Conservation (phyloP, 1,284 basidiomycete species). For the Ganoderma multipileum region DNA sequence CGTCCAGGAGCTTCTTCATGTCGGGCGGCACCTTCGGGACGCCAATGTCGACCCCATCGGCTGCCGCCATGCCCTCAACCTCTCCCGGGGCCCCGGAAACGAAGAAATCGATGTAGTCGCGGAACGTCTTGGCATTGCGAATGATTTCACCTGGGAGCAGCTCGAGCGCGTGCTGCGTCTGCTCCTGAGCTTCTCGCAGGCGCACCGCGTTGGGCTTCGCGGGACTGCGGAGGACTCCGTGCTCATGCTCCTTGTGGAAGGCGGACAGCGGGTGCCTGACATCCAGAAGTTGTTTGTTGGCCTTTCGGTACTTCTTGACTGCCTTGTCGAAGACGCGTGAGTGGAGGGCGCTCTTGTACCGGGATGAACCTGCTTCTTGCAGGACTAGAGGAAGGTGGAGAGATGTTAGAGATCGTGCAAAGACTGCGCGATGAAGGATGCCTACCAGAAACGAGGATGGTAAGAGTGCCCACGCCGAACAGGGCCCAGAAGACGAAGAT, state of each 20-base stretch:
- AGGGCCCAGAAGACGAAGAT: conserved; percentile 87
- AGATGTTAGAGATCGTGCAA: not conserved
- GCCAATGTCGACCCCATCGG: conserved; percentile 15
- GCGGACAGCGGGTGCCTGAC: conserved; percentile 19
- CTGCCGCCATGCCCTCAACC: conserved; percentile 23
- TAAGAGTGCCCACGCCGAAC: conserved; percentile 78
- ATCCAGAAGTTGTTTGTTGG: conserved; percentile 25
- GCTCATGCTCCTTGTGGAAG: not conserved
- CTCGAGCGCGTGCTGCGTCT: conserved; percentile 49
- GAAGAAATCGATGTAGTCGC: conserved; percentile 54
- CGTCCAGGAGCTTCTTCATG: conserved; percentile 52
- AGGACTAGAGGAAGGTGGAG: conserved; percentile 53
- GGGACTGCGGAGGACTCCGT: not conserved
- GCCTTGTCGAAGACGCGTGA: conserved; percentile 55
- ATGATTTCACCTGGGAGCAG: conserved; percentile 57
- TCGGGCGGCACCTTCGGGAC: conserved; percentile 43
- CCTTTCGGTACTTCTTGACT: conserved; percentile 50
- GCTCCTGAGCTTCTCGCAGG: conserved; percentile 28
- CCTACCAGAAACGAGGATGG: conserved; percentile 74
- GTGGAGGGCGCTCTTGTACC: conserved; percentile 59
- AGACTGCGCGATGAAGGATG: conserved; percentile 17
- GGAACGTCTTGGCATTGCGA: conserved; percentile 51
- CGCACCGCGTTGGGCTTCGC: conserved; percentile 10
- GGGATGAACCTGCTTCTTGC: conserved; percentile 64
- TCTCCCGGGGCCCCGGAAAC: conserved; percentile 24